Evolutionary conservation across 352 stramenopile genomes (phyloP), one percentile per base, ranked within the genome.

Genomic region (Globisporangium middletonii): DNA sequence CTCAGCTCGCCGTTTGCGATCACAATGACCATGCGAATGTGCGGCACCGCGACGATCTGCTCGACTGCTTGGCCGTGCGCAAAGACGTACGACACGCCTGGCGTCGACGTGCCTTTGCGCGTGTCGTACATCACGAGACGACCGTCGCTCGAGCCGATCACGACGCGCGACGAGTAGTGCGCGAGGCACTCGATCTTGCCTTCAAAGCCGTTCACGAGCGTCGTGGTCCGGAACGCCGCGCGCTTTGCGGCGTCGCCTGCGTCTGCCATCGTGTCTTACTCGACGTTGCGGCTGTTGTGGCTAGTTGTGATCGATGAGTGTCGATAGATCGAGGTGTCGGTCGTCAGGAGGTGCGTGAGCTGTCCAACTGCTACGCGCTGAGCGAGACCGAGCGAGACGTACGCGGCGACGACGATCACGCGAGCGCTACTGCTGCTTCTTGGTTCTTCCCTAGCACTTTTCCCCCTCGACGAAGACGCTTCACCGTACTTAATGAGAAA

Each of bases 41-140:
- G 85, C 19, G 85, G 85, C 53, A 95, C 83, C 6, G 83, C 85
- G 26, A 95, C 60, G 50, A 95, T 65, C 64, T 95, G 83, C 67
- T 93, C 77, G 28, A 95, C 76, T 12, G 76, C 64, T 43, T 87
- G 73, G 19, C 81, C 78, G 60, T 95, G 85, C 28, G 72, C 52
- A 55, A 95, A 90, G 59, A 78, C 73, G 69, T 92, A 79, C 43
- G 77, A 83, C 37, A 77, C 75, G 18, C 75, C 75, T 8, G 71
- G 55, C 2, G 68, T 85, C 23, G 59, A 78, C 33, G 82, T 83
- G 50, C 84, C 85, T 46, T 92, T 95, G 57, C 85, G 83, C 47
- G 85, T 95, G 68, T 95, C 85, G 58, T 79, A 95, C 81, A 95
- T 91, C 54, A 92, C 80, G 41, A 95, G 72, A 0, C 81, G 83